These are phyloP conservation scores for Mycosphaerella arachidis DNA, from an alignment of 2,329 filamentous ascomycete species.

Conservation along the genomic window DNA sequence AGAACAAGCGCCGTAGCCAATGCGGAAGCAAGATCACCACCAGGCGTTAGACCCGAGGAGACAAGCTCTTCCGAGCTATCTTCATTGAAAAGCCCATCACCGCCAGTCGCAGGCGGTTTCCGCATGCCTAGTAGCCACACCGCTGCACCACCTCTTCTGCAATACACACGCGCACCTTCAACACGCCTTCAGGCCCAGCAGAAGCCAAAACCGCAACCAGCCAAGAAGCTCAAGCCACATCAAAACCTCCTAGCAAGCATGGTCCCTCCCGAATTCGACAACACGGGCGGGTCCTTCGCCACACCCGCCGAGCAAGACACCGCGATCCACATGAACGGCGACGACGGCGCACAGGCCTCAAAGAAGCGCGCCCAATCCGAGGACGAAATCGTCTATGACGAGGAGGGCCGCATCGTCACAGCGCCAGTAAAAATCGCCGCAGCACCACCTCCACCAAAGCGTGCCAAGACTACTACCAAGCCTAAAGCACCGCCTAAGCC, in stretches of 20 bases:
- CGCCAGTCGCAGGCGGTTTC: neutral
- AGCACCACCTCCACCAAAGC: slow-evolving; percentile 1
- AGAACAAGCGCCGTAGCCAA: neutral
- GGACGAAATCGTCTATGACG: neutral
- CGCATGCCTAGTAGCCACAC: neutral
- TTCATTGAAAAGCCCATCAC: neutral
- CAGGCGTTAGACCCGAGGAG: neutral
- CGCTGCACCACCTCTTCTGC: neutral
- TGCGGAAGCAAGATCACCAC: neutral
- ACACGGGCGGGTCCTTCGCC: neutral
- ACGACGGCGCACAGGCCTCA: neutral
- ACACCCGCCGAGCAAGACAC: neutral
- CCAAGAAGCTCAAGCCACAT: neutral
- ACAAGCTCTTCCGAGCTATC: neutral
- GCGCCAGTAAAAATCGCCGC: slow-evolving; percentile 2
- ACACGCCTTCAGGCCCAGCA: neutral
- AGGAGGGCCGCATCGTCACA: neutral
- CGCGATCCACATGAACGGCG: neutral
- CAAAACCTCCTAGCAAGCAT: neutral
- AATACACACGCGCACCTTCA: neutral
- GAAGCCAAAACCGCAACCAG: neutral
- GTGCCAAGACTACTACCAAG: neutral
- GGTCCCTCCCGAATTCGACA: neutral
- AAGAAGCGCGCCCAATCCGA: neutral
- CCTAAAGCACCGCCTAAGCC: slow-evolving; percentile 20